These are phyloP conservation scores for Boletus semigastroideus DNA, from an alignment of 1,284 basidiomycete species.

Conservation along the genomic window DNA sequence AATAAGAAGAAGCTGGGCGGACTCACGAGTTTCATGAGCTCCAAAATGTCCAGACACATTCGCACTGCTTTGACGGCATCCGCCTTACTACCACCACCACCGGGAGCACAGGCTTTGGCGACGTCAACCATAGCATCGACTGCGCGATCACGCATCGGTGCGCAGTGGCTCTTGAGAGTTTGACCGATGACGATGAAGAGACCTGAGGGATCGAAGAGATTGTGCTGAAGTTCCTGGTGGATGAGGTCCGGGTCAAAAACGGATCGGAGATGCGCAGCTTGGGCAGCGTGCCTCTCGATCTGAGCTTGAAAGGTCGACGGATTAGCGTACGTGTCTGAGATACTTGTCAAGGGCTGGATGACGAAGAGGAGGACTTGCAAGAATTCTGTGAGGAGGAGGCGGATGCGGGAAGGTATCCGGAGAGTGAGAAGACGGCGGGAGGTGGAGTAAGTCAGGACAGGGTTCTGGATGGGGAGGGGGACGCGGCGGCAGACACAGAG, in stretches of 20 bases:
- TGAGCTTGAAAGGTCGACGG: conserved; percentile 50
- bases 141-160: conserved; percentile 85
- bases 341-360: conserved; percentile 66
- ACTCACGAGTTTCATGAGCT: conserved; percentile 92
- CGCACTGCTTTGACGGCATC: conserved; percentile 77
- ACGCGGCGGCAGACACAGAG: conserved; percentile 57
- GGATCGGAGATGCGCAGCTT: conserved; percentile 55
- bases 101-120: conserved; percentile 57
- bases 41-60: conserved; percentile 88
- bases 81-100: conserved; percentile 51
- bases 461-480: conserved; percentile 39
- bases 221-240: conserved; percentile 76
- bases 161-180: conserved; percentile 88
- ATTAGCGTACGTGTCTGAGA: conserved; percentile 54
- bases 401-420: conserved; percentile 75
- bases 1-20: conserved; percentile 15
- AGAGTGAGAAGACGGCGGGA: conserved; percentile 51
- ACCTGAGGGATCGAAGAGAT: conserved; percentile 79
- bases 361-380: conserved; percentile 82
- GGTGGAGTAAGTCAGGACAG: conserved; percentile 47
- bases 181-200: conserved; percentile 79
- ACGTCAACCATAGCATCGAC: conserved; percentile 83
- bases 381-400: conserved; percentile 73
- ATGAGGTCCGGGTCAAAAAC: conserved; percentile 75
- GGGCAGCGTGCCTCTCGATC: conserved; percentile 57